Evolutionary conservation across 805 yeast species (phyloP), one percentile per base, ranked within the genome.

Genomic region (Kuraishia capsulata): DNA sequence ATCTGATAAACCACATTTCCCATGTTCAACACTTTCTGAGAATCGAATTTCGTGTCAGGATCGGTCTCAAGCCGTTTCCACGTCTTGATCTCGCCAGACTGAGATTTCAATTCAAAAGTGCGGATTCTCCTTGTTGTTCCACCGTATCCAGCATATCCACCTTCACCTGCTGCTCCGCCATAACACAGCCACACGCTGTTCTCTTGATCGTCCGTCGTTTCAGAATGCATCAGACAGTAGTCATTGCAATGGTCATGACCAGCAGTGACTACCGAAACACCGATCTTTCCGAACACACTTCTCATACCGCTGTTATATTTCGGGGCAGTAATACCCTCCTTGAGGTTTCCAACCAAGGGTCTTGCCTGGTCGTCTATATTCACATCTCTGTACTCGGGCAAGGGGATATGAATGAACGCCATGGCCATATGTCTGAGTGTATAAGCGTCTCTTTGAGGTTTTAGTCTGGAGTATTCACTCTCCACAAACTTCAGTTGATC

Each of bases 231-330:
- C 42, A 85, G 59, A 59, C 98, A 92, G 55, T 73, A 92, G 53
- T 92, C 97, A 57, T 92, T 92, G 49, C 87, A 84, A 56, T 92
- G 98, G 52, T 92, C 98, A 56, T 92, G 98, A 0, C 98, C 98
- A 13, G 85, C 95, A 39, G 81, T 67, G 0, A 78, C 74, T 0
- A 85, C 86, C 23, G 73, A 63, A 1, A 92, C 88, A 0, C 90
- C 94, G 6, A 84, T 44, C n/a, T 70, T 61, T 5, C 69, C 67
- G 20, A 92, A 61, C 0, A 73, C 60, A 5, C 69, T 60, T 38
- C 87, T 64, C 37, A 82, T 81, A 6, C 83, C 81, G 0, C 87
- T 64, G 53, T 89, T 81, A 52, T 73, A 67, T 23, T 54, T 64
- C 4, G 97, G 92, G 0, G 94, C 90, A 1, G 92, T 82, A 6